phyloP scores from a whole-genome alignment of 169 alveolate genomes.

The Plasmodium vinckei region DNA sequence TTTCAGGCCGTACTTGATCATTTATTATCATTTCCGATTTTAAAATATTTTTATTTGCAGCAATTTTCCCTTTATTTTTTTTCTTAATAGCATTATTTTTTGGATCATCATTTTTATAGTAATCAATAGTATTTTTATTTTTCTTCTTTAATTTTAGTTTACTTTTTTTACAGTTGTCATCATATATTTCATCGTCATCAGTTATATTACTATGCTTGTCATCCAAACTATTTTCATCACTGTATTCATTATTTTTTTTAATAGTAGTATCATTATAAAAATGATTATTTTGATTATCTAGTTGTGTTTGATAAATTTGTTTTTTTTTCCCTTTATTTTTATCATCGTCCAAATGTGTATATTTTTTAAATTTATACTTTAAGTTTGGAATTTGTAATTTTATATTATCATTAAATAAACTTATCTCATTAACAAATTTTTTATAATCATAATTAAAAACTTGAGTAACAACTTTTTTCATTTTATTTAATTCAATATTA shows the following conservation, averaged over 20 bases:
- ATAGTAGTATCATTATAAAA: neutral
- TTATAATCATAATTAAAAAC: constrained; percentile 51
- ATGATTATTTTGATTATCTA: neutral
- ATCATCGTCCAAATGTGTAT: constrained; percentile 12
- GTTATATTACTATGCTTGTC: neutral
- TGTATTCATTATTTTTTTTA: neutral
- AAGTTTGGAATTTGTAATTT: constrained; percentile 59
- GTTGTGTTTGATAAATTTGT: neutral
- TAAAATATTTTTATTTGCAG: too few species aligned
- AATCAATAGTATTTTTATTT: neutral
- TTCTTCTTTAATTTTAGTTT: neutral
- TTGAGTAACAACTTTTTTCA: constrained; percentile 38
- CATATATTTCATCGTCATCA: neutral
- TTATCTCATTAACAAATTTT: constrained; percentile 28
- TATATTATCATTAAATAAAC: constrained; percentile 30
- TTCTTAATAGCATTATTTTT: neutral
- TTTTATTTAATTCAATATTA: constrained; percentile 1
- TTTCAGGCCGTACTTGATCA: too few species aligned
- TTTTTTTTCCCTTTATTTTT: constrained; percentile 10
- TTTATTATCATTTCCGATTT: too few species aligned
- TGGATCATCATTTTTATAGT: neutral
- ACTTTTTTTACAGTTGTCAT: neutral
- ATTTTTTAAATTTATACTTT: constrained; percentile 56
- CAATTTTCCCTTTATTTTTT: neutral
- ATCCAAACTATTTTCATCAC: neutral